phyloP scores from a whole-genome alignment of 1,284 basidiomycete genomes.

The Moesziomyces globuligerus region DNA sequence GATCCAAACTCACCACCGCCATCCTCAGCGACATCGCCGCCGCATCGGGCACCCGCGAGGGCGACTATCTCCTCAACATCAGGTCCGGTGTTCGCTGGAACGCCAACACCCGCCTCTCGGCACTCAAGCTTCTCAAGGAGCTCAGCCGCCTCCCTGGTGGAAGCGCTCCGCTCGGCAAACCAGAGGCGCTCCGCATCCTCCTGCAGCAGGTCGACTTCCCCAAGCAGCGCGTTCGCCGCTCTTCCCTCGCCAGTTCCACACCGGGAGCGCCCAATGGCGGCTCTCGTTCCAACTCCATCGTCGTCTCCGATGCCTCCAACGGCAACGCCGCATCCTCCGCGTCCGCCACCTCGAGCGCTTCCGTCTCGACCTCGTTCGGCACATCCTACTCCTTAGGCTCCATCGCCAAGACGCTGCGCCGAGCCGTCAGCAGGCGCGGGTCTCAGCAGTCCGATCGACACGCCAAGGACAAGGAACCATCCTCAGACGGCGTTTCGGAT shows the following conservation, averaged over 20 bases:
- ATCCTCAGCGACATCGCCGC: conserved; percentile 31
- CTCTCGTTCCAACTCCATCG: not conserved
- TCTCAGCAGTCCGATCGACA: conserved; percentile 14
- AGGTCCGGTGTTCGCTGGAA: conserved; percentile 27
- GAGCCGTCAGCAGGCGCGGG: conserved; percentile 24
- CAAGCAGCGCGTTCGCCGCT: conserved; percentile 20
- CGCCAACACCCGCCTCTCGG: conserved; percentile 26
- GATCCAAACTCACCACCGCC: conserved; percentile 32
- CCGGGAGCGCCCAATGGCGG: not conserved
- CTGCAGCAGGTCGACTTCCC: conserved; percentile 49
- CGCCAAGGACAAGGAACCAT: conserved; percentile 19
- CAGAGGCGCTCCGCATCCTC: conserved; percentile 32
- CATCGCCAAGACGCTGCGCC: conserved; percentile 30
- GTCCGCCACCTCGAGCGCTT: not conserved
- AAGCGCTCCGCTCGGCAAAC: conserved; percentile 36
- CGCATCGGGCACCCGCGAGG: conserved; percentile 35
- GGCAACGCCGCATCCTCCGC: not conserved
- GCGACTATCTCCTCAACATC: conserved; percentile 31
- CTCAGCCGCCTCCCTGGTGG: conserved; percentile 52
- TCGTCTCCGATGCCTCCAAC: not conserved
- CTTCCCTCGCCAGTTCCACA: conserved; percentile 4
- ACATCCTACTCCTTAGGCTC: conserved; percentile 19
- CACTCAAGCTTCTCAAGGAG: conserved; percentile 53
- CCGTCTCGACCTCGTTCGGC: conserved; percentile 4
- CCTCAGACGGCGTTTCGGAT: conserved; percentile 20